Conservation (phyloP, 495 filamentous ascomycete species). For the Daldinia grandis region DNA sequence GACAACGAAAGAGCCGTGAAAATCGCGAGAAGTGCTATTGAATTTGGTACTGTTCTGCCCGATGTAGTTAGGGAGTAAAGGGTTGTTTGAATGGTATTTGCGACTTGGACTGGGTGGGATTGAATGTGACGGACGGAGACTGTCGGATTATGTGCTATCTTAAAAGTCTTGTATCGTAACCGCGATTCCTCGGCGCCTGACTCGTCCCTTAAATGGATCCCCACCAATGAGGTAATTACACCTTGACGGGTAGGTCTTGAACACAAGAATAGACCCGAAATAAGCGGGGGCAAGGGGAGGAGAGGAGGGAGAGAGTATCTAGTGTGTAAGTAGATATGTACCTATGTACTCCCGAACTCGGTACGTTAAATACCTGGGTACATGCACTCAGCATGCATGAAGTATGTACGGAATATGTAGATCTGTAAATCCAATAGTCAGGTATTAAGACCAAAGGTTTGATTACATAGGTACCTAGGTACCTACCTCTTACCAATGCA, state of each 20-base stretch:
- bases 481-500: neutral
- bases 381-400: too few relatives aligned
- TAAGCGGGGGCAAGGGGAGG: neutral
- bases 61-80: conserved; percentile 32
- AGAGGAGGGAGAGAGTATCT: too few relatives aligned
- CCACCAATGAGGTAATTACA: conserved; percentile 35
- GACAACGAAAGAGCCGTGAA: neutral
- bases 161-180: conserved; percentile 24
- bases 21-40: conserved; percentile 5
- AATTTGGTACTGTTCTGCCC: conserved; percentile 14
- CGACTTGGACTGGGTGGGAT: conserved; percentile 12
- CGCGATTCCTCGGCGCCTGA: conserved; percentile 38
- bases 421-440: too few relatives aligned
- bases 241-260: conserved; percentile 6
- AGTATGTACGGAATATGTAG: too few relatives aligned
- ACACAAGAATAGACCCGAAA: conserved; percentile 2
- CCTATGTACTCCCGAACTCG: neutral
- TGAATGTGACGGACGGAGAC: conserved; percentile 2
- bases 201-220: conserved; percentile 36
- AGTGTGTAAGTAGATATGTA: too few relatives aligned
- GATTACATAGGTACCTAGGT: neutral
- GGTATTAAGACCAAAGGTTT: too few relatives aligned
- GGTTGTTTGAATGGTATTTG: conserved; percentile 4
- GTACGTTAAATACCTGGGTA: too few relatives aligned
- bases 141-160: conserved; percentile 15